Base-by-base conservation (phyloP, 192 early-diverging fungal genomes). In the Coemansia sp. region DNA sequence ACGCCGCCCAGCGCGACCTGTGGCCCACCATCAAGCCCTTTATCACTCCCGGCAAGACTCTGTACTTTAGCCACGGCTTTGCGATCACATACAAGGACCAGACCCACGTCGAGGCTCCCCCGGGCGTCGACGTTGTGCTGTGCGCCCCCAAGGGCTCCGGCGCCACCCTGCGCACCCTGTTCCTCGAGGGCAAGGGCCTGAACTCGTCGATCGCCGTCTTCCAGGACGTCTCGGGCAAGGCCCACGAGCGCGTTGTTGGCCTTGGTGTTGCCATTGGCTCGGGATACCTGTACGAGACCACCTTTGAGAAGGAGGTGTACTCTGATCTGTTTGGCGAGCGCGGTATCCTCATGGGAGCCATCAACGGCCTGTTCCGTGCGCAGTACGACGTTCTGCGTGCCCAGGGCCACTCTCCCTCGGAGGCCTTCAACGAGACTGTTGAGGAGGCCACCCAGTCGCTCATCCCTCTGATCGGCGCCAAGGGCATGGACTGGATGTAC, bases 351-450 rank as follows among this genome's bases (percentile, higher is more conserved):
- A 98, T 96, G 96, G 96, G 96, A 67, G 94, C 93, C 65, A 98
- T 98, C 76, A 93, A 98, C 80, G 96, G 96, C 34, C 75, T 93
- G 38, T 98, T 98, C 87, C 85, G 87, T 42, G 96, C 96, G 28
- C 96, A 98, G 82, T 98, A 96, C 84, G 96, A 98, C 47, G 94
- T 96, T 33, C 86, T 98, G 64, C 88, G 94, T 66, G 88, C 91
- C 35, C 88, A 90, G 67, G 96, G 95, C 64, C 95, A 98, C 89
- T 87, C 90, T 33, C 96, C 96, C 55, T 98, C 96, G 20, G 96
- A 98, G 81, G 96, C 96, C 6, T 98, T 95, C 88, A 98, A 98
- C 87, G 96, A 98, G 85, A 98, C 96, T 62, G 96, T 98, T 64
- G 96, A 98, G 85, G 96, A 98, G 79, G 96, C 94, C 43, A 98